Evolutionary conservation across 2,329 filamentous ascomycete species (phyloP).

Genomic region (Xylaria arbuscula): DNA sequence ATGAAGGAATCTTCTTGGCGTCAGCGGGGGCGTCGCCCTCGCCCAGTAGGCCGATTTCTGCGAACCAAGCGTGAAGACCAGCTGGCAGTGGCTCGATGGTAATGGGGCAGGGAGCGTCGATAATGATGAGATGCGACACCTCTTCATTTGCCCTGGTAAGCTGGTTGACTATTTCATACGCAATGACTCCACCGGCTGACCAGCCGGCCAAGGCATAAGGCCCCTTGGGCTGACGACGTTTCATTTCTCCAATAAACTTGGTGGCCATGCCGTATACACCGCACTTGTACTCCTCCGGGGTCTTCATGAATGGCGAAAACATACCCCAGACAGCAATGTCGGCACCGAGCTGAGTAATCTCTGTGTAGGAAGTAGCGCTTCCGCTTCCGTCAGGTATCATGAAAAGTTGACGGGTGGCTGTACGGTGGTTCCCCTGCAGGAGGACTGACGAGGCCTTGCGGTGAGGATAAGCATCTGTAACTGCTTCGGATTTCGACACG

Average conservation of each 20-base stretch:
- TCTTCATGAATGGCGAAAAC: constrained; percentile 79
- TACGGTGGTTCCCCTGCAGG: constrained; percentile 64
- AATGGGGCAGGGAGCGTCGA: constrained; percentile 74
- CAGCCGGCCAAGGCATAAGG: constrained; percentile 77
- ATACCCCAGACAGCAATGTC: constrained; percentile 66
- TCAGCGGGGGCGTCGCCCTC: constrained; percentile 63
- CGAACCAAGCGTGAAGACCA: constrained; percentile 77
- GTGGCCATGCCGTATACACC: constrained; percentile 73
- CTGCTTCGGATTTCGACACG: constrained; percentile 56
- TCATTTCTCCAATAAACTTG: constrained; percentile 76
- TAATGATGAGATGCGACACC: constrained; percentile 70
- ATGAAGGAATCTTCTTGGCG: constrained; percentile 70
- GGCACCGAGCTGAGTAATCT: constrained; percentile 63
- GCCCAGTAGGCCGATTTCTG: constrained; percentile 76
- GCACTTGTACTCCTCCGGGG: constrained; percentile 72
- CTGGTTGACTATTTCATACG: constrained; percentile 73
- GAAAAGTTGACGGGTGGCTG: constrained; percentile 61
- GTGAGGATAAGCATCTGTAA: constrained; percentile 59
- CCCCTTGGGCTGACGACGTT: constrained; percentile 74
- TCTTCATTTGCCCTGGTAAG: constrained; percentile 66
- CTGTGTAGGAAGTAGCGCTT: constrained; percentile 74
- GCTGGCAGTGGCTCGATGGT: constrained; percentile 76
- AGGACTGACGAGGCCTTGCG: constrained; percentile 59
- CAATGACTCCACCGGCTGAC: constrained; percentile 81
- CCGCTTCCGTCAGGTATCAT: constrained; percentile 67